Evolutionary conservation across 1,139 yeast genomes (phyloP).

Genomic region (Wickerhamiella infanticola): DNA sequence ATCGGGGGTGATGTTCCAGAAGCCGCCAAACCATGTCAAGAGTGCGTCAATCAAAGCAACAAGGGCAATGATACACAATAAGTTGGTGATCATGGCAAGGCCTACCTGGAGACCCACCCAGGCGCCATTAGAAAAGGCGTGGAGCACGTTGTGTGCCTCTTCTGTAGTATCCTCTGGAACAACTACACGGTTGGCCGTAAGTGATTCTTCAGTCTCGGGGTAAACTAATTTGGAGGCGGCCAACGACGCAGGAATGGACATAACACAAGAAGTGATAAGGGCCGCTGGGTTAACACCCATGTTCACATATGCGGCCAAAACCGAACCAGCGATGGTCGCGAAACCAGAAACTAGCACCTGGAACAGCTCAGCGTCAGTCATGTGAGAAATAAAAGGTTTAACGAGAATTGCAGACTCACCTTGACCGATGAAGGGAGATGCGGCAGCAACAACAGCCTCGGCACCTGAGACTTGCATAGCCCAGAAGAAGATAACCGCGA

Average conservation of each 20-base stretch:
- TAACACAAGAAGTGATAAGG: constrained; percentile 49
- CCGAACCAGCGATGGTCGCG: constrained; percentile 54
- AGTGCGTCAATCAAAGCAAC: constrained; percentile 46
- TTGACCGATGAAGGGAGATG: constrained; percentile 54
- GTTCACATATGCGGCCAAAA: constrained; percentile 48
- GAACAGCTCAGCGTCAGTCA: constrained; percentile 49
- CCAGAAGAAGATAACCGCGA: constrained; percentile 49
- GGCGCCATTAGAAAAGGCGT: constrained; percentile 52
- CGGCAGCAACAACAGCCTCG: constrained; percentile 54
- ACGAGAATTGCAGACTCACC: constrained; percentile 53
- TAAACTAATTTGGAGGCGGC: constrained; percentile 47
- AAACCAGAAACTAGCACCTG: constrained; percentile 54
- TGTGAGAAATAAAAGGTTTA: constrained; percentile 45
- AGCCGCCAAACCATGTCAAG: constrained; percentile 48
- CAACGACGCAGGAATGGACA: constrained; percentile 55
- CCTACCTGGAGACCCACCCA: constrained; percentile 45
- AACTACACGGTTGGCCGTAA: constrained; percentile 36
- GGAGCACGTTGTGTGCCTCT: constrained; percentile 41
- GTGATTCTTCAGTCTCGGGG: constrained; percentile 46
- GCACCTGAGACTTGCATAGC: constrained; percentile 47
- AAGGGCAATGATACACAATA: constrained; percentile 47
- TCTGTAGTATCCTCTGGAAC: constrained; percentile 34
- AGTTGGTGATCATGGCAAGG: constrained; percentile 43
- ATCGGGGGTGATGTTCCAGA: constrained; percentile 37
- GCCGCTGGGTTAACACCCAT: constrained; percentile 53